Percentiles rank a stretch among this genome's conserved stretches.
Conservation (phyloP, 352 stramenopile species). For the Phytophthora cactorum region DNA sequence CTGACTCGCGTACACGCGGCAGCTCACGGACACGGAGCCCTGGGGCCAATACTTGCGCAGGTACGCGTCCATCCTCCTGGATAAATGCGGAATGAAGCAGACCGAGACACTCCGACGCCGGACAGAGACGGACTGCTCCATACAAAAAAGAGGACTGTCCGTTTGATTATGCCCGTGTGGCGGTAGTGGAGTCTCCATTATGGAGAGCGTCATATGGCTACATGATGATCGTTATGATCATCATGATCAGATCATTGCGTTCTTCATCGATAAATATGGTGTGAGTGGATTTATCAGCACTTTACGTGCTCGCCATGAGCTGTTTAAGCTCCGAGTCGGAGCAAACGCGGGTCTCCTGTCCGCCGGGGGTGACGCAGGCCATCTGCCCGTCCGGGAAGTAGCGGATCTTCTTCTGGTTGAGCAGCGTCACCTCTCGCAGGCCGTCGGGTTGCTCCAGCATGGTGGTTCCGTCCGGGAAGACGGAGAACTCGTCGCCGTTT, state of each 20-base stretch:
- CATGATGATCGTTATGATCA: neutral
- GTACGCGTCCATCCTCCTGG: slow-evolving; percentile 29
- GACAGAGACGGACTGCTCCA: slow-evolving; percentile 6
- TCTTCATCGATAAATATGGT: slow-evolving; percentile 27
- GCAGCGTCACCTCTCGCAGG: slow-evolving; percentile 78
- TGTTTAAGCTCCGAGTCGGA: slow-evolving; percentile 70
- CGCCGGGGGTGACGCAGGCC: slow-evolving; percentile 51
- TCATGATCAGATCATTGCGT: too few relatives aligned
- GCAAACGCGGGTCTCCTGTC: slow-evolving; percentile 59
- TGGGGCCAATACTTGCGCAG: slow-evolving; percentile 37
- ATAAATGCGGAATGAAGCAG: slow-evolving; percentile 11
- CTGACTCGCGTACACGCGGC: slow-evolving; percentile 33
- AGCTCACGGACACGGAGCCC: slow-evolving; percentile 35
- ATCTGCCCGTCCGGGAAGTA: slow-evolving; percentile 82
- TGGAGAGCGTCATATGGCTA: neutral
- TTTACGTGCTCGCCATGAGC: slow-evolving; percentile 53
- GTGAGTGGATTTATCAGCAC: slow-evolving; percentile 1
- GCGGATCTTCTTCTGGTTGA: slow-evolving; percentile 72
- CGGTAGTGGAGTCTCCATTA: neutral
- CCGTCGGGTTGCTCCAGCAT: slow-evolving; percentile 81
- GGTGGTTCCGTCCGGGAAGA: slow-evolving; percentile 83
- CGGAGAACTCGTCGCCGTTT: slow-evolving; percentile 81
- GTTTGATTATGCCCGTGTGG: slow-evolving; percentile 4
- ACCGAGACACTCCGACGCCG: slow-evolving; percentile 8
- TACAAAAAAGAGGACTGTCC: slow-evolving; percentile 8